Conservation (phyloP, 345 rosid species). For the Populus ilicifolia region DNA sequence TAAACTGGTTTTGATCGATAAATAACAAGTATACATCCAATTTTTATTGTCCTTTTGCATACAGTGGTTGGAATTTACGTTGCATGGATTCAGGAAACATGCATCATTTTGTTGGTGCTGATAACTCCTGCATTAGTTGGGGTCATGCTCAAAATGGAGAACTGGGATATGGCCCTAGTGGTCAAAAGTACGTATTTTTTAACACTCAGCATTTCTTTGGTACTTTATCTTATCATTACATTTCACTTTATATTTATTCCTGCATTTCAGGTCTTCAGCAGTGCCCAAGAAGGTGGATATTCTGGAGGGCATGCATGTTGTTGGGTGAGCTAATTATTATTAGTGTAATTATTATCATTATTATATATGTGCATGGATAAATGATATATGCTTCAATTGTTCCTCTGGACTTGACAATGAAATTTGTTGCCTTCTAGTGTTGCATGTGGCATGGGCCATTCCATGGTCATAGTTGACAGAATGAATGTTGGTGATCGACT, state of each 20-base stretch:
- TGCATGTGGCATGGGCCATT: conserved; percentile 84
- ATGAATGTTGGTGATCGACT: conserved; percentile 58
- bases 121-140: conserved; percentile 96
- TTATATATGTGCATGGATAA: too few species aligned
- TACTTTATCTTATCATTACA: background rate
- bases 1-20: background rate
- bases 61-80: conserved; percentile 94
- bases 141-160: conserved; percentile 94
- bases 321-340: conserved; percentile 47
- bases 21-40: background rate
- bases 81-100: conserved; percentile 97
- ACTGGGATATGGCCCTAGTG: conserved; percentile 90
- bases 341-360: background rate
- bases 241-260: conserved; percentile 11
- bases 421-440: conserved; percentile 48
- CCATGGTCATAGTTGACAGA: conserved; percentile 85
- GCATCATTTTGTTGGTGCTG: conserved; percentile 99
- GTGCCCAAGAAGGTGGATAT: conserved; percentile 88
- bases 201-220: background rate
- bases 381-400: background rate
- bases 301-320: conserved; percentile 86
- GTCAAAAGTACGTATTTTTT: conserved; percentile 64
- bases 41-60: conserved; percentile 1
- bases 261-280: conserved; percentile 74
- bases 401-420: background rate